These are phyloP conservation scores for Protomyces lactucae-debilis DNA, from an alignment of 1,139 yeast species.

Conservation along the genomic window DNA sequence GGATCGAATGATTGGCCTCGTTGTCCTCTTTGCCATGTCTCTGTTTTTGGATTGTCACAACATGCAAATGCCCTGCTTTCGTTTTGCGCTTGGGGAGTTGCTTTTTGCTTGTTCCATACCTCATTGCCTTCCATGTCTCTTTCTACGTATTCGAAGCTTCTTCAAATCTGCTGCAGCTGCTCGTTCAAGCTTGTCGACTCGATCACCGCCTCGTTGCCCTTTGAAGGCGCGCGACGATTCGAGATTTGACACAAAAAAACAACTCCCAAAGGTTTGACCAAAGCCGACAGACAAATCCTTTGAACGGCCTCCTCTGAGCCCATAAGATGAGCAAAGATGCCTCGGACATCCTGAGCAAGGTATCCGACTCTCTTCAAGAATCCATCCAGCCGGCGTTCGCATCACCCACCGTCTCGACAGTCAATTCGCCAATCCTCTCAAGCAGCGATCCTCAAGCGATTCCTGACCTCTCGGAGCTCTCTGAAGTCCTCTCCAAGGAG, in stretches of 20 bases:
- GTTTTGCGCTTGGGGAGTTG: not conserved
- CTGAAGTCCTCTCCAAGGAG: conserved; percentile 18
- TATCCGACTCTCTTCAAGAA: conserved; percentile 16
- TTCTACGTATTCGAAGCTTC: not conserved
- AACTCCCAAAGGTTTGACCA: not conserved
- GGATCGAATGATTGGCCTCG: conserved; percentile 2
- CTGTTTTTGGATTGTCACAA: too few species aligned
- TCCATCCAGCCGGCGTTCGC: conserved; percentile 12
- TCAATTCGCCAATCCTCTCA: conserved; percentile 21
- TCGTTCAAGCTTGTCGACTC: not conserved
- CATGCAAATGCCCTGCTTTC: too few species aligned
- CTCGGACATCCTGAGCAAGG: conserved; percentile 15
- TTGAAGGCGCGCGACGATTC: too few species aligned
- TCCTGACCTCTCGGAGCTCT: conserved; percentile 16
- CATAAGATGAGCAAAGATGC: conserved; percentile 1
- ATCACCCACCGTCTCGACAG: conserved; percentile 20
- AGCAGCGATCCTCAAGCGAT: conserved; percentile 21
- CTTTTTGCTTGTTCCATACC: not conserved
- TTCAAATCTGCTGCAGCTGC: not conserved
- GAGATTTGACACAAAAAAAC: not conserved
- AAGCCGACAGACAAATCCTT: not conserved
- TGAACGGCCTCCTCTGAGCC: not conserved
- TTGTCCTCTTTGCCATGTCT: not conserved
- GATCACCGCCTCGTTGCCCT: too few species aligned
- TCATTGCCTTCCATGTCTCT: not conserved